phyloP scores from a whole-genome alignment of 2,329 filamentous ascomycete genomes.

The Plectosphaerella plurivora region DNA sequence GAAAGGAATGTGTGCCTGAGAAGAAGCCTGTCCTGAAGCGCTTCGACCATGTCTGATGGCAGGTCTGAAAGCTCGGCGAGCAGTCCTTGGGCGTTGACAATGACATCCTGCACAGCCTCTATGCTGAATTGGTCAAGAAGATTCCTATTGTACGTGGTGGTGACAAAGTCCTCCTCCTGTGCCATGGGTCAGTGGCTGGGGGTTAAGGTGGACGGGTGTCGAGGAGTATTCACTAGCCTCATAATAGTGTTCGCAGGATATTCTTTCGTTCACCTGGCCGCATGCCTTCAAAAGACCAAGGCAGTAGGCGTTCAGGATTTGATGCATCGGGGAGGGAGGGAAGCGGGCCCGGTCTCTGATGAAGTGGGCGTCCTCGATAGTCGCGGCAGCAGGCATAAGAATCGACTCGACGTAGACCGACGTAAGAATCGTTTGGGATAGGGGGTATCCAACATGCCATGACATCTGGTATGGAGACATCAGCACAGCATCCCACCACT shows the following conservation, averaged over 20 bases:
- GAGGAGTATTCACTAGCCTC: slow-evolving; percentile 52
- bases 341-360: slow-evolving; percentile 25
- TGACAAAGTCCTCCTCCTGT: slow-evolving; percentile 94
- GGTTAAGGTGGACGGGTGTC: too few relatives aligned
- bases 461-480: slow-evolving; percentile 60
- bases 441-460: slow-evolving; percentile 93
- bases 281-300: slow-evolving; percentile 80
- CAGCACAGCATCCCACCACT: slow-evolving; percentile 1
- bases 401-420: slow-evolving; percentile 86
- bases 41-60: slow-evolving; percentile 38
- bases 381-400: slow-evolving; percentile 63
- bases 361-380: slow-evolving; percentile 63
- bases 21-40: slow-evolving; percentile 60
- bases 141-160: slow-evolving; percentile 79
- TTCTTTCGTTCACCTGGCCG: slow-evolving; percentile 69
- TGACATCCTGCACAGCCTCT: slow-evolving; percentile 47
- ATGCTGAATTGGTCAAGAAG: slow-evolving; percentile 63
- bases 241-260: slow-evolving; percentile 83
- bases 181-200: neutral
- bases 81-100: slow-evolving; percentile 51
- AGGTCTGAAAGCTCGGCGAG: slow-evolving; percentile 38
- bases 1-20: slow-evolving; percentile 62
- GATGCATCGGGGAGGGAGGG: slow-evolving; percentile 41
- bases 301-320: slow-evolving; percentile 79
- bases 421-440: slow-evolving; percentile 92